A percentile compares a stretch with the other conserved stretches of the same genome.
These are phyloP conservation scores for Alectoria sarmentosa DNA, from an alignment of 495 filamentous ascomycete species.

Conservation along the genomic window DNA sequence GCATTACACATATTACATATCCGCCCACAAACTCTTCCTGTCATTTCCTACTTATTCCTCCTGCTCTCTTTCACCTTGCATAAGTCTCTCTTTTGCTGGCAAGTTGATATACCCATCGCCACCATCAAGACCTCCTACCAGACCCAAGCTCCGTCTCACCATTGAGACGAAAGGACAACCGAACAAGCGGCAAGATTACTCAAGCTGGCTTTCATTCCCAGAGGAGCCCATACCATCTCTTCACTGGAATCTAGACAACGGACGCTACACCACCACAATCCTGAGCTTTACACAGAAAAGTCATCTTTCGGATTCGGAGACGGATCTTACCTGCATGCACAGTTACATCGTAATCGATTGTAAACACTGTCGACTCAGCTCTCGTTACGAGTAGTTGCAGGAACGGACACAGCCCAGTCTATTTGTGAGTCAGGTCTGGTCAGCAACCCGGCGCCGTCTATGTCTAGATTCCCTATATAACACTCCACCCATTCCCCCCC, in stretches of 20 bases:
- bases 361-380: constrained; percentile 21
- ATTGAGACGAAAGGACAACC: constrained; percentile 6
- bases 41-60: constrained; percentile 2
- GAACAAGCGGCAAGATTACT: constrained; percentile 8
- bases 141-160: constrained; percentile 16
- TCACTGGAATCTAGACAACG: constrained; percentile 8
- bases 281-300: constrained; percentile 19
- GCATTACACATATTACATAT: constrained; percentile 19
- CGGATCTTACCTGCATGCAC: constrained; percentile 20
- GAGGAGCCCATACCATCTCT: constrained; percentile 13
- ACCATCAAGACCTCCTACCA: constrained; percentile 4
- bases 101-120: constrained; percentile 20
- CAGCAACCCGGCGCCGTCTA: constrained; percentile 14
- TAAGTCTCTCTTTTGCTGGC: constrained; percentile 13
- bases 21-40: constrained; percentile 3
- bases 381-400: constrained; percentile 18
- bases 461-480: constrained; percentile 17
- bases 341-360: constrained; percentile 12
- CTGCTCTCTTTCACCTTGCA: constrained; percentile 17
- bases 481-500: background rate
- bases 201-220: constrained; percentile 18
- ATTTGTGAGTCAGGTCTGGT: constrained; percentile 27
- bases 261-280: constrained; percentile 24
- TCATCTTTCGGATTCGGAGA: constrained; percentile 17
- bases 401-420: constrained; percentile 22